Conservation (phyloP, 1,284 basidiomycete species). For the Neonothopanus nambi region DNA sequence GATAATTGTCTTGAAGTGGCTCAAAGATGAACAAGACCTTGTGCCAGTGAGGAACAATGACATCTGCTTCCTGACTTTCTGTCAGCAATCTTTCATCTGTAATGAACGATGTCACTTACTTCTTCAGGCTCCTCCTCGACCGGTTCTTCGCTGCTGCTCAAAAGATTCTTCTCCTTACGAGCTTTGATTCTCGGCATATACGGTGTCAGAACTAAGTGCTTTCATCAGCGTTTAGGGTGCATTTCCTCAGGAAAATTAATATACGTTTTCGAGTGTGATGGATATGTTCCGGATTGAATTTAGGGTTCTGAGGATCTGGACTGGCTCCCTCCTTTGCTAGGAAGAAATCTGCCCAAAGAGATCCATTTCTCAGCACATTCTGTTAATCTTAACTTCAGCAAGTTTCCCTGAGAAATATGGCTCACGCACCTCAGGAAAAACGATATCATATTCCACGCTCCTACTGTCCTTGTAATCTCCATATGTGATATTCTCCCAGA, state of each 20-base stretch:
- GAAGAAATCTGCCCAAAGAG: constrained; percentile 86
- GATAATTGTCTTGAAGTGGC: background rate
- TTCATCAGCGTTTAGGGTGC: constrained; percentile 8
- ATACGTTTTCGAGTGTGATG: constrained; percentile 80
- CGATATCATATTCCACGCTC: constrained; percentile 64
- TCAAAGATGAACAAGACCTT: constrained; percentile 40
- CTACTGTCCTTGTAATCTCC: constrained; percentile 78
- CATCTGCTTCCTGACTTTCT: constrained; percentile 42
- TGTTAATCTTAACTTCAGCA: constrained; percentile 28
- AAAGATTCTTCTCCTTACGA: constrained; percentile 83
- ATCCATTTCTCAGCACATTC: constrained; percentile 79
- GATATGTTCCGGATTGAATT: constrained; percentile 59
- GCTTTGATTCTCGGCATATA: constrained; percentile 74
- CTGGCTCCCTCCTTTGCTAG: constrained; percentile 68
- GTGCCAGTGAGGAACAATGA: constrained; percentile 85
- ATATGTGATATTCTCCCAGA: constrained; percentile 84
- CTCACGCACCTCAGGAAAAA: constrained; percentile 67
- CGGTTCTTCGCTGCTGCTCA: constrained; percentile 49
- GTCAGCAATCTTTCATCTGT: constrained; percentile 2
- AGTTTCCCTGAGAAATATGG: background rate
- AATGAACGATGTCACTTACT: constrained; percentile 24
- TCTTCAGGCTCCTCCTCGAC: constrained; percentile 52
- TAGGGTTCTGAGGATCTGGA: constrained; percentile 58
- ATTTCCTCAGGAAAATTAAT: constrained; percentile 27
- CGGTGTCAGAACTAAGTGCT: constrained; percentile 73